Evolutionary conservation across 2,329 filamentous ascomycete species (phyloP).

Genomic region (Aspergillus sp.): DNA sequence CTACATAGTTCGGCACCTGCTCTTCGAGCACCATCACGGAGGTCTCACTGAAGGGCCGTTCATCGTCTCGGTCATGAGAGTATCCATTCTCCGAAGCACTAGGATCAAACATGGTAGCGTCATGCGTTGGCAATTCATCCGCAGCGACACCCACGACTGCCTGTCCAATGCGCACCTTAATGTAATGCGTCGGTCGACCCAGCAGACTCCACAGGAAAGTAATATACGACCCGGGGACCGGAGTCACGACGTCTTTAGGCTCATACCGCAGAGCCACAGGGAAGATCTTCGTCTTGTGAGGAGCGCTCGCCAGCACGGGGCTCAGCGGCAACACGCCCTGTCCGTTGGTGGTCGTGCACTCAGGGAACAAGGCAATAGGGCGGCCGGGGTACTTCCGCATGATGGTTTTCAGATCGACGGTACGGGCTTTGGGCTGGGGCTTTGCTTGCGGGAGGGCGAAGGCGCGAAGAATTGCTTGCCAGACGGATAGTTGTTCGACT

Average conservation of each 20-base stretch:
- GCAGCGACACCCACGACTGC: slow-evolving; percentile 51
- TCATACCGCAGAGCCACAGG: slow-evolving; percentile 89
- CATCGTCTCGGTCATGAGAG: slow-evolving; percentile 39
- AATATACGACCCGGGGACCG: slow-evolving; percentile 72
- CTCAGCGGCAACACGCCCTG: slow-evolving; percentile 84
- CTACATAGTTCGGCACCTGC: slow-evolving; percentile 73
- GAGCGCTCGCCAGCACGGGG: slow-evolving; percentile 70
- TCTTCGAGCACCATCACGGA: slow-evolving; percentile 56
- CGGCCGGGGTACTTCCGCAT: slow-evolving; percentile 69
- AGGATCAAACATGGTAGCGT: too few species aligned
- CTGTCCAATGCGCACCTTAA: slow-evolving; percentile 87
- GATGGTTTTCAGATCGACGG: slow-evolving; percentile 66
- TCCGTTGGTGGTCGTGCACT: slow-evolving; percentile 92
- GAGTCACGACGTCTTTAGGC: slow-evolving; percentile 85
- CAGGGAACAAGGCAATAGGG: slow-evolving; percentile 84
- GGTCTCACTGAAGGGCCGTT: not conserved
- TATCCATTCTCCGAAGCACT: slow-evolving; percentile 35
- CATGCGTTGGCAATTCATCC: slow-evolving; percentile 15
- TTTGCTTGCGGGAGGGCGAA: slow-evolving; percentile 61
- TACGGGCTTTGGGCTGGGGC: slow-evolving; percentile 49
- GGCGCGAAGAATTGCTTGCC: slow-evolving; percentile 72
- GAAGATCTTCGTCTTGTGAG: slow-evolving; percentile 74
- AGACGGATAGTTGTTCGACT: slow-evolving; percentile 75
- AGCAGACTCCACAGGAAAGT: slow-evolving; percentile 84
- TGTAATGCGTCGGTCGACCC: slow-evolving; percentile 80